Evolutionary conservation across 768 basidiomycete genomes (phyloP), one percentile per base, ranked within the genome.

Genomic region (Coprinellus micaceus): DNA sequence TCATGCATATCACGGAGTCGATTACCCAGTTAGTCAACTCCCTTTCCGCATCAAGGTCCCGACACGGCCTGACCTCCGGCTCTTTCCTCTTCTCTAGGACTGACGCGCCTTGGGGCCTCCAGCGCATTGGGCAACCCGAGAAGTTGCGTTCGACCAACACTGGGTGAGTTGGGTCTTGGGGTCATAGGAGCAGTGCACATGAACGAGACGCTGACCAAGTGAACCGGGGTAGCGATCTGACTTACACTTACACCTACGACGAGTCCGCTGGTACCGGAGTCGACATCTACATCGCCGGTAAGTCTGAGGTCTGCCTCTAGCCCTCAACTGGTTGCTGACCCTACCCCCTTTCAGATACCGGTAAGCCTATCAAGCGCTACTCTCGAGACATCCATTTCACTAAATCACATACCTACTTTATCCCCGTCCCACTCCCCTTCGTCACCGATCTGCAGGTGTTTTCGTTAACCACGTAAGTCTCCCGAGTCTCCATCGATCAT

Each of bases 241-340:
- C 59, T 9, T 71, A 63, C 51, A 61, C 52, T 2, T 64, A 63
- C 52, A 63, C 53, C 56, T 64, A 66, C 53, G 63, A 70, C 43
- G 53, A 53, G 21, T 51, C 62, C 26, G 72, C 69, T 10, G 73
- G 73, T 19, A 36, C 46, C 10, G 74, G 73, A 22, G 75, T 74
- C 46, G 73, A 74, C 58, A 68, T 77, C 56, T 76, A 72, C 56
- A 61, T 76, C 57, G 66, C 76, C 57, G 75, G 71, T 73, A 53
- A 49, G 65, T 36, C 21, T 29, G 33, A 33, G 33, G 22, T 37
- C 44, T 46, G 13, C 21, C 44, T 19, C 21, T 52, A 10, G 22
- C 10, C 21, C n/a, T n/a, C n/a, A n/a, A n/a, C n/a, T n/a, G n/a
- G n/a, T n/a, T n/a, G n/a, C n/a, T 30, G 17, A 59, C 22, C 61